Conservation (phyloP, 2,329 filamentous ascomycete species). For the Pyricularia pennisetigena region DNA sequence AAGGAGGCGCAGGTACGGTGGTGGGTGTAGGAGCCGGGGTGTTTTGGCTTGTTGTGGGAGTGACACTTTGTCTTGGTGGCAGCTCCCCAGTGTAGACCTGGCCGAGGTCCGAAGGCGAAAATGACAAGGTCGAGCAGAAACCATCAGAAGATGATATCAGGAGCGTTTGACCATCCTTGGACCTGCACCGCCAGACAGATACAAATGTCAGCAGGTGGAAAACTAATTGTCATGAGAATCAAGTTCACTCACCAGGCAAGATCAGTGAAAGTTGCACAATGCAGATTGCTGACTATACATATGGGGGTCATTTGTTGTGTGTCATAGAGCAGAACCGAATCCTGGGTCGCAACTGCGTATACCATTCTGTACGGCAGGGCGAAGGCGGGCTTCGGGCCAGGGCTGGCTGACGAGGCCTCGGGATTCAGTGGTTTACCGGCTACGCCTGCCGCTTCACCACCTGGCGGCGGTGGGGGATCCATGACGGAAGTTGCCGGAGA, state of each 20-base stretch:
- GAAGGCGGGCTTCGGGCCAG: constrained; percentile 64
- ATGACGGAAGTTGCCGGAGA: constrained; percentile 51
- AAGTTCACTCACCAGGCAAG: constrained; percentile 66
- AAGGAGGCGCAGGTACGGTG: constrained; percentile 50
- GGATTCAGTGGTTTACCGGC: constrained; percentile 28
- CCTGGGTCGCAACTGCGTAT: constrained; percentile 94
- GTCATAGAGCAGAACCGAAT: constrained; percentile 90
- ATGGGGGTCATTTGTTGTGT: constrained; percentile 93
- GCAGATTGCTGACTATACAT: constrained; percentile 91
- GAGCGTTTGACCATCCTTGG: constrained; percentile 33
- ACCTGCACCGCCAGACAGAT: constrained; percentile 21
- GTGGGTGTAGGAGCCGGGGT: constrained; percentile 66
- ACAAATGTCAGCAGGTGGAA: constrained; percentile 15
- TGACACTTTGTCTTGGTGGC: constrained; percentile 32
- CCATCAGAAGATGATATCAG: constrained; percentile 70
- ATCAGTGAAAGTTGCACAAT: constrained; percentile 96
- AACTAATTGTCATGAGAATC: background rate
- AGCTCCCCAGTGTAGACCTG: constrained; percentile 66
- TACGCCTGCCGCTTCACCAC: constrained; percentile 34
- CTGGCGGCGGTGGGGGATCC: constrained; percentile 64
- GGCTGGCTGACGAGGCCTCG: constrained; percentile 37
- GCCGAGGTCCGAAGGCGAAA: constrained; percentile 74
- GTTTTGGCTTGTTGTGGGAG: constrained; percentile 39
- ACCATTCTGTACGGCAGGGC: constrained; percentile 85
- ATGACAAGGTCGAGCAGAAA: constrained; percentile 89